Percentiles rank a stretch among this genome's conserved stretches.
Conservation (phyloP, 2,329 filamentous ascomycete genomes). For the Colletotrichum orchidophilum region DNA sequence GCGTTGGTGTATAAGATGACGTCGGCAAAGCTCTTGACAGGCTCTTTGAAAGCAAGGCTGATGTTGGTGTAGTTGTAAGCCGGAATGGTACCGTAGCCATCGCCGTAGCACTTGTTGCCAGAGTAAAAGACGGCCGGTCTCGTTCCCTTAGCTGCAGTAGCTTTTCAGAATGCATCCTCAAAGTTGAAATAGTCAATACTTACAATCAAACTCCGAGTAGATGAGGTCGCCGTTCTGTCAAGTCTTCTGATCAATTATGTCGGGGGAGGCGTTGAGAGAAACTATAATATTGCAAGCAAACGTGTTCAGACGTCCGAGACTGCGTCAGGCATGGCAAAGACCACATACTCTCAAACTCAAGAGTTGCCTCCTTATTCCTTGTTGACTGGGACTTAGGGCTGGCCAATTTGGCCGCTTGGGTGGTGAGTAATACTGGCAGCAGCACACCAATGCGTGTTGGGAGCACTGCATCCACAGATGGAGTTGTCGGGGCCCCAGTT, state of each 20-base stretch:
- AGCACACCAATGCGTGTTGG: slow-evolving; percentile 23
- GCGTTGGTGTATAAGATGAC: slow-evolving; percentile 22
- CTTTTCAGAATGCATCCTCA: background rate
- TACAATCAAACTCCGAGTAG: slow-evolving; percentile 15
- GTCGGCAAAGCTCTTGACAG: slow-evolving; percentile 1
- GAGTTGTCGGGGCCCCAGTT: slow-evolving; percentile 23
- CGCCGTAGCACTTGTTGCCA: slow-evolving; percentile 22
- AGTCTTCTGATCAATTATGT: slow-evolving; percentile 21
- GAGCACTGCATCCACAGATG: slow-evolving; percentile 11
- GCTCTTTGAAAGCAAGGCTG: slow-evolving; percentile 21
- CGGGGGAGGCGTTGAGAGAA: slow-evolving; percentile 10
- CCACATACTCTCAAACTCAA: slow-evolving; percentile 17
- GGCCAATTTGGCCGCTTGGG: slow-evolving; percentile 14
- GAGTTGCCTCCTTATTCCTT: slow-evolving; percentile 8
- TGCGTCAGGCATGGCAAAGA: background rate
- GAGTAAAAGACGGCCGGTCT: slow-evolving; percentile 20
- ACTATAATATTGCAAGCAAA: background rate
- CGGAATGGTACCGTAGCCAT: slow-evolving; percentile 9
- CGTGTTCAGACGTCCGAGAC: background rate
- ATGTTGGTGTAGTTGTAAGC: slow-evolving; percentile 21
- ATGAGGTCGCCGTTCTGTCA: slow-evolving; percentile 10
- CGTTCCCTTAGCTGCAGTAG: slow-evolving; percentile 15
- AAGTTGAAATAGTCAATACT: background rate
- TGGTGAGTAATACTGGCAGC: slow-evolving; percentile 16
- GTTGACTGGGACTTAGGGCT: slow-evolving; percentile 9